Conservation (phyloP, 129 eudicot genomes). For the Helianthus tuberosus region DNA sequence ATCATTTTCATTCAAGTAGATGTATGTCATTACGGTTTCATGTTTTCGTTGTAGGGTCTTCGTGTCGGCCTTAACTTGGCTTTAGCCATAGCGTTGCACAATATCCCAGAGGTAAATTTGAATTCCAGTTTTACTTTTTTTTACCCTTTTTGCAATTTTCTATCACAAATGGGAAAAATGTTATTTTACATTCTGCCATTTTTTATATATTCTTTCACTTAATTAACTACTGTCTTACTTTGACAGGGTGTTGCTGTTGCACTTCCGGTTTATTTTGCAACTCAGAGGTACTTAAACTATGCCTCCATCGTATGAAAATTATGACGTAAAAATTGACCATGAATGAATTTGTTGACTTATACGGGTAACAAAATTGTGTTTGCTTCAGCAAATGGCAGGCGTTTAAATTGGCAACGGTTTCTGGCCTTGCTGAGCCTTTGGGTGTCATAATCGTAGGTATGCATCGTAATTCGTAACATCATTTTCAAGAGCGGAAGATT, state of each 20-base stretch:
- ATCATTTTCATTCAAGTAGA: background rate
- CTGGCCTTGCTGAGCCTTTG: constrained; percentile 95
- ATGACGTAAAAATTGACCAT: background rate
- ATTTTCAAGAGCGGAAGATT: background rate
- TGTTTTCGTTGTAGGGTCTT: constrained; percentile 69
- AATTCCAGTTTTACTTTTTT: background rate
- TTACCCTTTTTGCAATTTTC: background rate
- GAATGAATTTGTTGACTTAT: constrained; percentile 9
- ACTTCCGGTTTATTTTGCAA: constrained; percentile 98
- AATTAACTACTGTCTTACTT: background rate
- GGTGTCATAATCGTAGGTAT: constrained; percentile 95
- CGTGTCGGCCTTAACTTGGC: constrained; percentile 98
- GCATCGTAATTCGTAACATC: constrained; percentile 21
- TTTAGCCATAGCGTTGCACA: constrained; percentile 93
- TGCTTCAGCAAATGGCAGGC: constrained; percentile 95
- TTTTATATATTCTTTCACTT: background rate
- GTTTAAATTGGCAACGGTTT: constrained; percentile 92
- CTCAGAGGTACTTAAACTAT: constrained; percentile 58
- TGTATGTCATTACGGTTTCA: constrained; percentile 17
- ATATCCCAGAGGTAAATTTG: constrained; percentile 86
- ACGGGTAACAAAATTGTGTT: background rate
- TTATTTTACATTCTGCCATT: background rate
- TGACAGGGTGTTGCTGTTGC: constrained; percentile 98
- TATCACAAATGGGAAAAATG: background rate
- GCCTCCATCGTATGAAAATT: background rate